A percentile compares a stretch with the other conserved stretches of the same genome.
Evolutionary conservation across 2,329 filamentous ascomycete species (phyloP).

Genomic region (Acrodontium crateriforme): DNA sequence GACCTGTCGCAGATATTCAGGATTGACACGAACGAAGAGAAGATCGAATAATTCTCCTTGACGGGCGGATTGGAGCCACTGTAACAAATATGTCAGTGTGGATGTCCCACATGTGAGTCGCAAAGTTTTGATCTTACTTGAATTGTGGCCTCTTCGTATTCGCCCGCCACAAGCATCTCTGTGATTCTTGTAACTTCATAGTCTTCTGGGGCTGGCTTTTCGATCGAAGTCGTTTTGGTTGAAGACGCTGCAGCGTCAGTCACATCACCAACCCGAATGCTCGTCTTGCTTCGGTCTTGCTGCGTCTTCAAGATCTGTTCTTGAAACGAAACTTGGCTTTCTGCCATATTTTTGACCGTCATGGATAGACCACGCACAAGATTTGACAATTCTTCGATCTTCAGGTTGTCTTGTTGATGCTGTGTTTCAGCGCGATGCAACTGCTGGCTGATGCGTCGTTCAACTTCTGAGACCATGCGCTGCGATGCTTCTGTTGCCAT

Average conservation of each 20-base stretch:
- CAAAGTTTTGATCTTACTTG: slow-evolving; percentile 15
- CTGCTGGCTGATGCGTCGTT: slow-evolving; percentile 43
- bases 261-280: slow-evolving; percentile 5
- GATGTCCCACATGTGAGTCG: slow-evolving; percentile 8
- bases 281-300: slow-evolving; percentile 2
- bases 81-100: slow-evolving; percentile 3
- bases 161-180: slow-evolving; percentile 44
- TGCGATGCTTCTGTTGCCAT: slow-evolving; percentile 41
- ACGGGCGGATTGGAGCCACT: slow-evolving; percentile 49
- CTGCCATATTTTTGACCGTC: slow-evolving; percentile 56
- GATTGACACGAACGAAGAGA: slow-evolving; percentile 44
- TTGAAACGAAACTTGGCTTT: slow-evolving; percentile 55
- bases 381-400: slow-evolving; percentile 59
- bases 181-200: slow-evolving; percentile 50
- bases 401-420: slow-evolving; percentile 42
- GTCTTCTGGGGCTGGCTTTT: slow-evolving; percentile 31
- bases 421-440: slow-evolving; percentile 38
- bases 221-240: slow-evolving; percentile 6
- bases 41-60: slow-evolving; percentile 48
- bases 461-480: slow-evolving; percentile 53
- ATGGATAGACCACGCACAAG: slow-evolving; percentile 54
- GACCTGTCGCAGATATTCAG: slow-evolving; percentile 40
- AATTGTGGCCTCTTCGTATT: slow-evolving; percentile 34
- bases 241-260: slow-evolving; percentile 4
- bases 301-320: slow-evolving; percentile 34